Evolutionary conservation across 805 yeast species (phyloP), one percentile per base, ranked within the genome.

Genomic region (Metschnikowia sp.): DNA sequence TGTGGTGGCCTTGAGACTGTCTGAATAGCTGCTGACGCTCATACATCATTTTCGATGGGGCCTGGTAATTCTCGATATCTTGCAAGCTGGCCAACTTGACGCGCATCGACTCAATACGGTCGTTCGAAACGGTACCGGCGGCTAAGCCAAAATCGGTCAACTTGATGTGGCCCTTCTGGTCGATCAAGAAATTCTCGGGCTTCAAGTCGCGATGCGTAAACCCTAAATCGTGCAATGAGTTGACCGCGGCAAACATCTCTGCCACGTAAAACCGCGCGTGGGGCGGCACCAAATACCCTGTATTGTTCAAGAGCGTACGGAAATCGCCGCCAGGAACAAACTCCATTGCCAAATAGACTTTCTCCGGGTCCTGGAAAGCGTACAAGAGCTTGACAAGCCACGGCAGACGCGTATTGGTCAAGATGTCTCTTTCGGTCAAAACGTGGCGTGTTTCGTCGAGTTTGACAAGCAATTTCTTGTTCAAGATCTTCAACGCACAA

Each of bases 261-360:
- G 92, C 83, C 54, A 94, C 80, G 65, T 94, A 94, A 70, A 94
- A 94, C 49, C 98, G 79, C 0, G 98, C 96, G 63, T 94, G 99
- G 3, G 95, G 90, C 2, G 98, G 96, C 51, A 88, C 87, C 56
- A 94, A 73, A 48, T 86, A 87, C 32, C 96, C 96, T 6, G 98
- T 92, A 64, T 91, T 92, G 66, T 90, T 91, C 54, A 94, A 78
- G 50, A 94, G 71, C 0, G 99, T 94, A 63, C 99, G 83, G 73
- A 88, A 94, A 64, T 94, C 99, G 45, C 99, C 99, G 49, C 99
- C 99, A 8, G 99, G 97, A n/a, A 94, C 99, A 66, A 88, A 94
- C 65, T 94, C 99, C 99, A 94, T 94, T 2, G 99, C 99, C 61
- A 94, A 75, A 59, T 88, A 94, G 30, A 94, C 87, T 61, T 86